These are phyloP conservation scores for Syncephalastrum monosporum DNA, from an alignment of 371 early-diverging fungal species.

Conservation along the genomic window DNA sequence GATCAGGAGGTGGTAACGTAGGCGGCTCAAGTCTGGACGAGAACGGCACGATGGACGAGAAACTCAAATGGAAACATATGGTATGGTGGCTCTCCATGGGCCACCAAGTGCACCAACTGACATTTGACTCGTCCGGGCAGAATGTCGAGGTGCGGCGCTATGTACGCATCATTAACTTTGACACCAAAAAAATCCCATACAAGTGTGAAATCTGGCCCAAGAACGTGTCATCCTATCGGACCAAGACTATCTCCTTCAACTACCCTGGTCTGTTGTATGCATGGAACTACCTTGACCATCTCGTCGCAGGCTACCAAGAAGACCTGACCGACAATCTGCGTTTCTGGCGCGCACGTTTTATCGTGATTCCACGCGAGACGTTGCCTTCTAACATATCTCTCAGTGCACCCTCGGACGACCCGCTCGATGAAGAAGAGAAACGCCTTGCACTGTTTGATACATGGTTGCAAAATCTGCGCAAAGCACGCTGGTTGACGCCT, in stretches of 20 bases:
- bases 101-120: constrained; percentile 79
- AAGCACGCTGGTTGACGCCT: constrained; percentile 51
- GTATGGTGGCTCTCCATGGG: constrained; percentile 81
- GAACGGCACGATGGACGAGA: constrained; percentile 12
- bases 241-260: constrained; percentile 59
- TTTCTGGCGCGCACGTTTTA: constrained; percentile 89
- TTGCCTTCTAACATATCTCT: constrained; percentile 37
- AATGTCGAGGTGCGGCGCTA: constrained; percentile 90
- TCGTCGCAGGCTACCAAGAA: constrained; percentile 84
- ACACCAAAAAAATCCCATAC: constrained; percentile 65
- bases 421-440: constrained; percentile 89
- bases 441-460: constrained; percentile 82
- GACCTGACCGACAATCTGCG: constrained; percentile 77
- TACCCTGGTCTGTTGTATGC: constrained; percentile 82
- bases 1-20: background rate
- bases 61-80: constrained; percentile 41
- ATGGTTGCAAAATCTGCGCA: constrained; percentile 78
- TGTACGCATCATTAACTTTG: constrained; percentile 66
- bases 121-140: constrained; percentile 68
- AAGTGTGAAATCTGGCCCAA: constrained; percentile 89
- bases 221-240: constrained; percentile 57
- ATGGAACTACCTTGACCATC: constrained; percentile 93
- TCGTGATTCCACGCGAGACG: constrained; percentile 83
- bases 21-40: background rate
- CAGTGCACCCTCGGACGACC: constrained; percentile 34